phyloP scores from a whole-genome alignment of 345 rosid species.

The Carallia brachiata region DNA sequence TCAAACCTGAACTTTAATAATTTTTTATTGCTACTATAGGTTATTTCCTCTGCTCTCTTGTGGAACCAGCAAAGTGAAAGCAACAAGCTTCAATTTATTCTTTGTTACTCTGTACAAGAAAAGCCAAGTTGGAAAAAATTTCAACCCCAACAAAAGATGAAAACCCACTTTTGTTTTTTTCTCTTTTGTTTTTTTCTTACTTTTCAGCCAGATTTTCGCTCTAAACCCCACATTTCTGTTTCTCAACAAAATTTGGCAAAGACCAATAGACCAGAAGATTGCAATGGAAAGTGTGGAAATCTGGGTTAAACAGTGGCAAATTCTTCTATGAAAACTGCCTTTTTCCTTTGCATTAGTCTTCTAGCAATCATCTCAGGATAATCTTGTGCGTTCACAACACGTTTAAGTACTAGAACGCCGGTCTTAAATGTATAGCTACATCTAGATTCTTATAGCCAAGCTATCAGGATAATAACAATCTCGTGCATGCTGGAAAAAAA shows the following conservation, averaged over 20 bases:
- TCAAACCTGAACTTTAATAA: constrained; percentile 28
- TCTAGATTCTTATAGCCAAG: too few species aligned
- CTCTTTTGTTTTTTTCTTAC: neutral
- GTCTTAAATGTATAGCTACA: too few species aligned
- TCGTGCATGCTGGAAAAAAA: too few species aligned
- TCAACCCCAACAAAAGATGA: constrained; percentile 28
- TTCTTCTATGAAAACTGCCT: too few species aligned
- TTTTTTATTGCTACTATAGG: neutral
- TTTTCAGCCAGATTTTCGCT: constrained; percentile 36
- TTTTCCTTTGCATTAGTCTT: too few species aligned
- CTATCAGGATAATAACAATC: too few species aligned
- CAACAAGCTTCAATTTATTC: constrained; percentile 29
- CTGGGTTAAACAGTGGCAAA: too few species aligned
- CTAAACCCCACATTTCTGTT: constrained; percentile 3
- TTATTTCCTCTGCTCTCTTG: constrained; percentile 16
- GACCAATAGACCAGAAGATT: neutral
- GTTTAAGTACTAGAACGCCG: too few species aligned
- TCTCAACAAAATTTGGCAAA: constrained; percentile 25
- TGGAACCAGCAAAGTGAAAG: constrained; percentile 39
- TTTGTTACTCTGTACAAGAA: constrained; percentile 53
- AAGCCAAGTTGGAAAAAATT: constrained; percentile 26
- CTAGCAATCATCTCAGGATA: too few species aligned
- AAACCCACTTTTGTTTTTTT: constrained; percentile 19
- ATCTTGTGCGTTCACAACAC: too few species aligned
- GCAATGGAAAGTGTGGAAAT: too few species aligned